A percentile compares a stretch with the other conserved stretches of the same genome.
phyloP scores from a whole-genome alignment of 2,329 filamentous ascomycete genomes.

The Penicillium fuscoglaucum region DNA sequence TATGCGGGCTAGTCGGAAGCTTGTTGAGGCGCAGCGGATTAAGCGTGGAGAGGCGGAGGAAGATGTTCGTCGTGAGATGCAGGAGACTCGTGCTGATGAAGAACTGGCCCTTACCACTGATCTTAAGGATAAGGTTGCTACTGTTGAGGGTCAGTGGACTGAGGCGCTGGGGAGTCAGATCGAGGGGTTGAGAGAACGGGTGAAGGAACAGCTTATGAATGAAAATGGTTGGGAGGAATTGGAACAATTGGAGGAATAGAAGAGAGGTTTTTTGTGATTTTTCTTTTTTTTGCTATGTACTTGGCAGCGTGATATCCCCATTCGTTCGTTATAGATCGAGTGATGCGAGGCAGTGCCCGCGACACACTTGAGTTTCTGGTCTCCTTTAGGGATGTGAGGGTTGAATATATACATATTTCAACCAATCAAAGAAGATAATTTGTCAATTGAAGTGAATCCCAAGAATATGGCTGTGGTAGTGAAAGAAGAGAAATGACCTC shows the following conservation, averaged over 20 bases:
- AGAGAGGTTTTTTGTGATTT: conserved; percentile 6
- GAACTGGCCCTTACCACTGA: conserved; percentile 74
- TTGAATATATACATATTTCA: not conserved
- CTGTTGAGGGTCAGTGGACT: conserved; percentile 88
- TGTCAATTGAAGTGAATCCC: not conserved
- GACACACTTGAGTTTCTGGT: conserved; percentile 3
- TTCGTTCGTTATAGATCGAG: conserved; percentile 25
- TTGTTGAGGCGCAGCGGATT: conserved; percentile 65
- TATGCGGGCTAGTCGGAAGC: conserved; percentile 66
- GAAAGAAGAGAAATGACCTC: not conserved
- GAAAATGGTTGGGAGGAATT: conserved; percentile 88
- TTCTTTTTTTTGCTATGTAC: conserved; percentile 6
- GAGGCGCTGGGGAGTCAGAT: conserved; percentile 81
- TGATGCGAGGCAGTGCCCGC: conserved; percentile 6
- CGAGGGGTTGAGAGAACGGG: conserved; percentile 69
- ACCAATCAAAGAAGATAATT: not conserved
- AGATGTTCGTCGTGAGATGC: conserved; percentile 49
- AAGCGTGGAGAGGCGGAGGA: conserved; percentile 47
- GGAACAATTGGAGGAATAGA: conserved; percentile 55
- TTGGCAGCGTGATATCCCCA: conserved; percentile 24
- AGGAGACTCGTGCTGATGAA: conserved; percentile 64
- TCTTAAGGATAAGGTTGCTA: conserved; percentile 86
- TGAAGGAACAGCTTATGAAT: conserved; percentile 70
- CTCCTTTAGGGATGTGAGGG: conserved; percentile 1
- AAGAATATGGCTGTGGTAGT: not conserved